Evolutionary conservation across 352 stramenopile species (phyloP).

Genomic region (Globisporangium barbulae): DNA sequence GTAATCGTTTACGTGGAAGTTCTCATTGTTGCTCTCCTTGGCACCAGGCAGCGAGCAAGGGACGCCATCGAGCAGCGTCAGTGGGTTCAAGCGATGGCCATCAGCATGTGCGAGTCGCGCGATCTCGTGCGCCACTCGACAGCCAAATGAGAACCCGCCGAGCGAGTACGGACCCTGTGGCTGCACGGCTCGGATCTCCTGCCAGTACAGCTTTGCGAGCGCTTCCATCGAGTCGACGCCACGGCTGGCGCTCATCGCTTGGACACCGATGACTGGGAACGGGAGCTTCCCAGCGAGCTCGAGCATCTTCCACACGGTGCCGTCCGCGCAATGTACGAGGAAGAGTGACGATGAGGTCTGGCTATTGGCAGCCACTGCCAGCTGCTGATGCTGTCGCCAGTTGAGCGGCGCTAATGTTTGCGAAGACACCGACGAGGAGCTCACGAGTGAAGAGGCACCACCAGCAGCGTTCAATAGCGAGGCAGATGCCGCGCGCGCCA

Average conservation of each 20-base stretch:
- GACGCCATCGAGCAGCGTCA: constrained; percentile 42
- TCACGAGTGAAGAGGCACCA: background rate
- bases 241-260: constrained; percentile 15
- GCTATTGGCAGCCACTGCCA: background rate
- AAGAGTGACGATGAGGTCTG: constrained; percentile 24
- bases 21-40: background rate
- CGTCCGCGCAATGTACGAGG: constrained; percentile 51
- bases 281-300: constrained; percentile 37
- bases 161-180: constrained; percentile 34
- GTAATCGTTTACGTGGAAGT: background rate
- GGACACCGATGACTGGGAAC: constrained; percentile 34
- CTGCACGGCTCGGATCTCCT: constrained; percentile 29
- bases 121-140: constrained; percentile 46
- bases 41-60: constrained; percentile 20
- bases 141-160: constrained; percentile 64
- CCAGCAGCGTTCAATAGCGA: constrained; percentile 13
- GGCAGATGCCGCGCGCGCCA: constrained; percentile 25
- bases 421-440: constrained; percentile 9
- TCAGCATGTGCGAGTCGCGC: constrained; percentile 24
- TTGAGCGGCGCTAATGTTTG: constrained; percentile 34
- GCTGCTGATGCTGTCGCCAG: constrained; percentile 15
- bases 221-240: constrained; percentile 24
- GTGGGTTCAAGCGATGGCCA: constrained; percentile 27
- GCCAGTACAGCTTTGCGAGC: constrained; percentile 39
- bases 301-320: constrained; percentile 58